These are phyloP conservation scores for Setaria viridis DNA, from an alignment of 202 grass and related monocot genomes.

Conservation along the genomic window DNA sequence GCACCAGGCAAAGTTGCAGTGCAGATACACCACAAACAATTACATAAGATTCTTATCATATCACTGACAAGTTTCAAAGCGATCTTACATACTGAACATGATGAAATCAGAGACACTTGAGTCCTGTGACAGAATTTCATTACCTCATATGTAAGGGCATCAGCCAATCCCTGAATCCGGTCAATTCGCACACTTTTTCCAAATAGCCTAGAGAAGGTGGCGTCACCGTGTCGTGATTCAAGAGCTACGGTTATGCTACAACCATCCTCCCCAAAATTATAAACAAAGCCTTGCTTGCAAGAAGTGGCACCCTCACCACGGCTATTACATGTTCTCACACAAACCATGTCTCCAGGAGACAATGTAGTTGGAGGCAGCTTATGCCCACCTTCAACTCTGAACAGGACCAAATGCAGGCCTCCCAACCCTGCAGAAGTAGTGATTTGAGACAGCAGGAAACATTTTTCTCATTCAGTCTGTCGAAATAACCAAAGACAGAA, in stretches of 20 bases:
- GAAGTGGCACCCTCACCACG: slow-evolving; percentile 76
- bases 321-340: slow-evolving; percentile 88
- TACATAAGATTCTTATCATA: slow-evolving; percentile 10
- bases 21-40: not conserved
- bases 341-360: slow-evolving; percentile 94
- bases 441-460: slow-evolving; percentile 22
- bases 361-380: slow-evolving; percentile 84
- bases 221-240: slow-evolving; percentile 84
- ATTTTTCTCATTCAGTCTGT: slow-evolving; percentile 15
- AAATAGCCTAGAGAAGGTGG: slow-evolving; percentile 96
- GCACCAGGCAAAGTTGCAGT: not conserved
- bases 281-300: slow-evolving; percentile 93
- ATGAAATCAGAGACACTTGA: slow-evolving; percentile 9
- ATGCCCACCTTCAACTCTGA: slow-evolving; percentile 89
- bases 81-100: slow-evolving; percentile 4
- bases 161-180: slow-evolving; percentile 87
- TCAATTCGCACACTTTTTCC: slow-evolving; percentile 92
- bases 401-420: slow-evolving; percentile 90
- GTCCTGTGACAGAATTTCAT: slow-evolving; percentile 32
- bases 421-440: slow-evolving; percentile 62
- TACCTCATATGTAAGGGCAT: slow-evolving; percentile 97
- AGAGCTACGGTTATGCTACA: slow-evolving; percentile 91
- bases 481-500: slow-evolving; percentile 7
- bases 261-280: slow-evolving; percentile 89
- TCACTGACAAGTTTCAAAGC: slow-evolving; percentile 19